Conservation (phyloP, 495 filamentous ascomycete genomes). For the Aspergillus diversus region DNA sequence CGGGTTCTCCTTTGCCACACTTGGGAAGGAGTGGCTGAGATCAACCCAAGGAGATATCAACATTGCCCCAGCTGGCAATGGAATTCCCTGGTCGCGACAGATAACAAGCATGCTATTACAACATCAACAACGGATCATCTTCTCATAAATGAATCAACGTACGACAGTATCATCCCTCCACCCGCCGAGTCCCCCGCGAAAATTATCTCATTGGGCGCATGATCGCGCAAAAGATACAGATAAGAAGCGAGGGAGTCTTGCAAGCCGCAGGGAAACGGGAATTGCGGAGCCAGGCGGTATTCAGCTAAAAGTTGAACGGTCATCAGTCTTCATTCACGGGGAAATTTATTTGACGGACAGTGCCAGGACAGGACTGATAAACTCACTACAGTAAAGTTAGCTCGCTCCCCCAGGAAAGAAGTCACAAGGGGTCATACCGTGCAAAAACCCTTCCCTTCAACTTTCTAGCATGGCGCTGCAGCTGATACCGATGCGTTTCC, state of each 20-base stretch:
- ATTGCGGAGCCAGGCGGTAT: constrained; percentile 91
- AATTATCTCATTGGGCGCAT: constrained; percentile 78
- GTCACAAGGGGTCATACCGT: constrained; percentile 41
- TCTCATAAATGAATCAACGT: constrained; percentile 16
- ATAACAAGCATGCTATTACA: constrained; percentile 67
- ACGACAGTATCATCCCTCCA: constrained; percentile 79
- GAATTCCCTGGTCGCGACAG: constrained; percentile 77
- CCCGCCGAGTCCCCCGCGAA: constrained; percentile 90
- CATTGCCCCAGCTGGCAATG: constrained; percentile 85
- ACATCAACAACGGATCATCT: constrained; percentile 24
- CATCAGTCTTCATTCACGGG: background rate
- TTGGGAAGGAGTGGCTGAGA: constrained; percentile 91
- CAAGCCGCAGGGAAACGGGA: constrained; percentile 89
- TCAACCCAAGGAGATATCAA: constrained; percentile 94
- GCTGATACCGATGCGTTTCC: constrained; percentile 93
- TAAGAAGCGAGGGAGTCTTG: constrained; percentile 89
- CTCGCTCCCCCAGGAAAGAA: background rate
- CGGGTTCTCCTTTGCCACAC: constrained; percentile 70
- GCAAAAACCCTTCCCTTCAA: constrained; percentile 87
- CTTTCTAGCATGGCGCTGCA: constrained; percentile 94
- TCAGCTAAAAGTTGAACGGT: constrained; percentile 48
- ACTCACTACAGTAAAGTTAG: constrained; percentile 45
- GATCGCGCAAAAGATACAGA: constrained; percentile 72
- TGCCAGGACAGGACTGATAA: background rate
- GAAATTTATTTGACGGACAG: background rate